Percentiles rank a stretch among this genome's conserved stretches.
Evolutionary conservation across 805 yeast genomes (phyloP).

Genomic region (Blastobotrys terrestris): DNA sequence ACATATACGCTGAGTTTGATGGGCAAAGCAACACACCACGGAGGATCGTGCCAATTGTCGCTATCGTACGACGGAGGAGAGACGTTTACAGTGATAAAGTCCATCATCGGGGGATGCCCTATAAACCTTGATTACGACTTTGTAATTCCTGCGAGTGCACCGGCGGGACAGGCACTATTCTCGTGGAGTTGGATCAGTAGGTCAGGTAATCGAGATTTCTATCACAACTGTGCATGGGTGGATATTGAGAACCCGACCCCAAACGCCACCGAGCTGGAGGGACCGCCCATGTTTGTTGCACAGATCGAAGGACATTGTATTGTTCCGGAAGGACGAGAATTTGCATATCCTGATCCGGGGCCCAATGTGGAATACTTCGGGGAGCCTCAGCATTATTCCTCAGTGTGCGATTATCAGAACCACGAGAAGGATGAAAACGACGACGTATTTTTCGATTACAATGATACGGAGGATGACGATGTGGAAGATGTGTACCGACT

Average conservation of each 20-base stretch:
- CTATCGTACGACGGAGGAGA: constrained; percentile 21
- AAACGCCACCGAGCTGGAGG: constrained; percentile 5
- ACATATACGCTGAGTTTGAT: constrained; percentile 12
- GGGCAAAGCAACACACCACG: constrained; percentile 19
- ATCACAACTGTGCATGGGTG: constrained; percentile 24
- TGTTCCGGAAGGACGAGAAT: constrained; percentile 21
- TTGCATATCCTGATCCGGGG: constrained; percentile 21
- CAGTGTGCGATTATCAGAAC: constrained; percentile 11
- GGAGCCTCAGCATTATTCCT: constrained; percentile 14
- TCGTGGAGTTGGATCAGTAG: constrained; percentile 22
- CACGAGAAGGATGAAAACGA: not conserved
- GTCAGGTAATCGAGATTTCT: constrained; percentile 20
- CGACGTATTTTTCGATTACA: not conserved
- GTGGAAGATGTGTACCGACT: not conserved
- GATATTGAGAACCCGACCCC: constrained; percentile 11
- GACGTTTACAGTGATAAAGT: constrained; percentile 21
- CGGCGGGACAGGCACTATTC: constrained; percentile 19
- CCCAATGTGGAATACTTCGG: constrained; percentile 20
- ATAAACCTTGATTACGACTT: constrained; percentile 16
- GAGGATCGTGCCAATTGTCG: constrained; percentile 23
- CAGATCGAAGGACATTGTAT: constrained; percentile 17
- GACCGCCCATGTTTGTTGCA: constrained; percentile 19
- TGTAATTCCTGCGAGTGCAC: constrained; percentile 16
- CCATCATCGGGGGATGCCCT: constrained; percentile 24
- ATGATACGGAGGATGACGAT: not conserved